These are phyloP conservation scores for Isochrysis galbana DNA, from an alignment of 78 protist genomes.

Conservation along the genomic window DNA sequence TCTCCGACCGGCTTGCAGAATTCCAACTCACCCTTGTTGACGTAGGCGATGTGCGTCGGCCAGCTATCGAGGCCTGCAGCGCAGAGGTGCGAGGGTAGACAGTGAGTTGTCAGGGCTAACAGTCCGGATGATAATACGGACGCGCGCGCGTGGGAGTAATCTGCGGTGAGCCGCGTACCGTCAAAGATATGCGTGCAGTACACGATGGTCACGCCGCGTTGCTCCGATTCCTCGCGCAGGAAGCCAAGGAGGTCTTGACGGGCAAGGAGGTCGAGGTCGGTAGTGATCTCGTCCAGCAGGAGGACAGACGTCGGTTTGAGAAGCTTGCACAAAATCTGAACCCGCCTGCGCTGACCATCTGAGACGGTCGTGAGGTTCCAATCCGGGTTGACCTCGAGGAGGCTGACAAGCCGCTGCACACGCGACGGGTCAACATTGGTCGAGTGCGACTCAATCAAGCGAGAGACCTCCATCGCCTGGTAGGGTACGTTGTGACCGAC, in stretches of 20 bases:
- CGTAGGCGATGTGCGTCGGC: constrained; percentile 44
- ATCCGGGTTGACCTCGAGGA: constrained; percentile 39
- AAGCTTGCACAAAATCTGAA: constrained; percentile 59
- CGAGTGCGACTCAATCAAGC: background rate
- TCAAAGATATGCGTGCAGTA: constrained; percentile 73
- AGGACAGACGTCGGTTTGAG: background rate
- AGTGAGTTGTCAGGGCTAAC: no score
- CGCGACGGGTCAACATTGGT: background rate
- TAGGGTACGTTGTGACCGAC: background rate
- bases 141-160: no score
- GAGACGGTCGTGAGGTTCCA: constrained; percentile 36
- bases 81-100: no score
- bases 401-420: background rate
- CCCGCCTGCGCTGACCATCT: constrained; percentile 67
- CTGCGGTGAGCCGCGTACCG: no score
- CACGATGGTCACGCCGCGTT: constrained; percentile 15
- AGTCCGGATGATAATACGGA: no score
- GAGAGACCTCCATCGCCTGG: constrained; percentile 26
- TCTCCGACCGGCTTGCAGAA: background rate
- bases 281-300: constrained; percentile 70
- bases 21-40: background rate
- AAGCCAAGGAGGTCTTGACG: constrained; percentile 50
- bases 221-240: constrained; percentile 30
- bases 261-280: constrained; percentile 61
- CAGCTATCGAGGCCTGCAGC: constrained; percentile 64